Conservation (phyloP, 495 filamentous ascomycete species). For the Xylaria bambusicola region DNA sequence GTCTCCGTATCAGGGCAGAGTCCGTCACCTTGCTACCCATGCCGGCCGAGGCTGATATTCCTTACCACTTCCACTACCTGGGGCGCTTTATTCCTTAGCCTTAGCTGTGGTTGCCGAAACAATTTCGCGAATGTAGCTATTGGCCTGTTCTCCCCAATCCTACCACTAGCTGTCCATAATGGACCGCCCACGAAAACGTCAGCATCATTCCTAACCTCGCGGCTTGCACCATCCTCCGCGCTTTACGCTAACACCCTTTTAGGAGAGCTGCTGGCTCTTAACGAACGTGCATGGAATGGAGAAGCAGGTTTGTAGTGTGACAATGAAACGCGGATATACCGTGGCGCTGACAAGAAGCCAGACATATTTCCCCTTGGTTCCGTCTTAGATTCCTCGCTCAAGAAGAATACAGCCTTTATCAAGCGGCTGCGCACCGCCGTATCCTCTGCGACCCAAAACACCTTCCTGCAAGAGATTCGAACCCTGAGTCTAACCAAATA, state of each 20-base stretch:
- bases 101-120: slow-evolving; percentile 33
- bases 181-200: slow-evolving; percentile 87
- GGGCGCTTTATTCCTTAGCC: slow-evolving; percentile 47
- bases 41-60: slow-evolving; percentile 46
- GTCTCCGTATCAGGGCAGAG: slow-evolving; percentile 27
- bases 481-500: slow-evolving; percentile 96
- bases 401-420: slow-evolving; percentile 99
- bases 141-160: slow-evolving; percentile 11
- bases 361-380: slow-evolving; percentile 77
- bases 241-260: slow-evolving; percentile 29
- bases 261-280: slow-evolving; percentile 91
- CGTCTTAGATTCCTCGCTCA: slow-evolving; percentile 92
- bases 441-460: slow-evolving; percentile 70
- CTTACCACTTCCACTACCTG: slow-evolving; percentile 48
- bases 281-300: slow-evolving; percentile 83
- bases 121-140: slow-evolving; percentile 43
- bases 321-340: slow-evolving; percentile 9
- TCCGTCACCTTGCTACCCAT: slow-evolving; percentile 42
- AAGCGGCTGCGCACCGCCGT: slow-evolving; percentile 92
- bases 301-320: slow-evolving; percentile 66
- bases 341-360: slow-evolving; percentile 41
- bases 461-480: slow-evolving; percentile 88
- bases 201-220: slow-evolving; percentile 24
- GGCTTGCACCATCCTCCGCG: background rate
- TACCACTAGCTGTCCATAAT: slow-evolving; percentile 52